These are phyloP conservation scores for Canavalia gladiata DNA, from an alignment of 306 rosid genomes.

Conservation along the genomic window DNA sequence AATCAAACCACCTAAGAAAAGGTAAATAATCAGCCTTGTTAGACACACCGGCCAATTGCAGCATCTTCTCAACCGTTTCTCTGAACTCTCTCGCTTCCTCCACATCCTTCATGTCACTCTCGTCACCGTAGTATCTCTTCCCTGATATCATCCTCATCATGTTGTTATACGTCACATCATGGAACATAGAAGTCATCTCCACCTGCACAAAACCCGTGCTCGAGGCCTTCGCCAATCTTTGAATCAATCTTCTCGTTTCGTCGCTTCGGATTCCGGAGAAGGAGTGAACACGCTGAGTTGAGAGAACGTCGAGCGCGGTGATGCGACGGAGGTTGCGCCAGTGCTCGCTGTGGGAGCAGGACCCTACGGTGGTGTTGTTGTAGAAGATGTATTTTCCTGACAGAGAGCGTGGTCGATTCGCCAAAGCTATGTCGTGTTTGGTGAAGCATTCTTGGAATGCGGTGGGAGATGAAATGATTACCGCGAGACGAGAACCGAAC, in stretches of 20 bases:
- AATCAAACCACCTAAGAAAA: neutral
- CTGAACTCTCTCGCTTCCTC: conserved; percentile 11
- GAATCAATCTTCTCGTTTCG: neutral
- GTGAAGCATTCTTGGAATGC: conserved; percentile 27
- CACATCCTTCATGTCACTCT: neutral
- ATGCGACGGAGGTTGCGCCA: conserved; percentile 41
- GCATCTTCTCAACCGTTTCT: neutral
- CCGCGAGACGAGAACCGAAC: conserved; percentile 13
- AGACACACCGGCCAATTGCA: neutral
- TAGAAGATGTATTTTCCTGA: conserved; percentile 11
- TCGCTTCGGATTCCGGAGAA: conserved; percentile 28
- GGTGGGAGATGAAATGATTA: neutral
- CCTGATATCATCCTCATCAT: conserved; percentile 13
- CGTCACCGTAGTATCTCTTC: neutral
- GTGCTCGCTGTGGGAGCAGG: conserved; percentile 28
- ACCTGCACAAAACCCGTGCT: neutral
- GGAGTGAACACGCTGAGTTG: conserved; percentile 15
- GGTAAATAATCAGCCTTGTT: conserved; percentile 4
- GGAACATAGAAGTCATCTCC: neutral
- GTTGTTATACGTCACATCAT: neutral
- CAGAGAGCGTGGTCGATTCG: neutral
- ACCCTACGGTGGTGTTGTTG: conserved; percentile 9
- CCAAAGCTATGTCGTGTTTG: neutral
- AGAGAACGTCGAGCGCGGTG: conserved; percentile 21
- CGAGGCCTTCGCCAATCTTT: neutral